A percentile compares a stretch with the other conserved stretches of the same genome.
These are phyloP conservation scores for Yamadazyma atlantica DNA, from an alignment of 1,139 yeast genomes.

Conservation along the genomic window DNA sequence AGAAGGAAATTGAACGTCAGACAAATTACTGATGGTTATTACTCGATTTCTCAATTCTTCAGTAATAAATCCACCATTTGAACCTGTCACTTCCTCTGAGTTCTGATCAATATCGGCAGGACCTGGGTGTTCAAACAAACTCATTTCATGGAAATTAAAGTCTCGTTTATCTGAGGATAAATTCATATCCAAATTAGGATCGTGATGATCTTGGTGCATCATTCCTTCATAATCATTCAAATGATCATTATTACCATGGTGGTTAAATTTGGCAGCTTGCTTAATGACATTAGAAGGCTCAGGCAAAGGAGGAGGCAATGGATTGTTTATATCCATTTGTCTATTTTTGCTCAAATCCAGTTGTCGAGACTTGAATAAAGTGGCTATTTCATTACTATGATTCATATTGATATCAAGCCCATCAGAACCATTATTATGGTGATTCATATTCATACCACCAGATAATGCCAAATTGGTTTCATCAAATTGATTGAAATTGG, in stretches of 20 bases:
- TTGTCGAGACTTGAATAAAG: constrained; percentile 59
- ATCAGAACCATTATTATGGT: constrained; percentile 6
- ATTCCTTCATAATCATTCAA: not conserved
- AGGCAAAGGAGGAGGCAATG: constrained; percentile 3
- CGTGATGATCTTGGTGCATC: not conserved
- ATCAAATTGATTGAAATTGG: constrained; percentile 11
- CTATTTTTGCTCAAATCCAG: constrained; percentile 52
- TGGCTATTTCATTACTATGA: constrained; percentile 35
- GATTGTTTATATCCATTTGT: constrained; percentile 6
- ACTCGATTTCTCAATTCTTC: constrained; percentile 56
- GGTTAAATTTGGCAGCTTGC: constrained; percentile 1
- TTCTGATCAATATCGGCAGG: not conserved
- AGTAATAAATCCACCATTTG: constrained; percentile 19
- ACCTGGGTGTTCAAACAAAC: constrained; percentile 1
- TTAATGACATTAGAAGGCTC: constrained; percentile 3
- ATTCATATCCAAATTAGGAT: constrained; percentile 1
- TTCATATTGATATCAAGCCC: not conserved
- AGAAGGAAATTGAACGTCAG: constrained; percentile 63
- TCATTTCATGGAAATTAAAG: constrained; percentile 2
- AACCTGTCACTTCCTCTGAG: not conserved
- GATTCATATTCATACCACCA: not conserved
- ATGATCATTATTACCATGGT: not conserved
- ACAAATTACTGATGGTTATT: constrained; percentile 49
- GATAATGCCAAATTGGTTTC: constrained; percentile 2
- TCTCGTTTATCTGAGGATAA: not conserved